phyloP scores from a whole-genome alignment of 148 eudicot species.

The Camellia sinensis region DNA sequence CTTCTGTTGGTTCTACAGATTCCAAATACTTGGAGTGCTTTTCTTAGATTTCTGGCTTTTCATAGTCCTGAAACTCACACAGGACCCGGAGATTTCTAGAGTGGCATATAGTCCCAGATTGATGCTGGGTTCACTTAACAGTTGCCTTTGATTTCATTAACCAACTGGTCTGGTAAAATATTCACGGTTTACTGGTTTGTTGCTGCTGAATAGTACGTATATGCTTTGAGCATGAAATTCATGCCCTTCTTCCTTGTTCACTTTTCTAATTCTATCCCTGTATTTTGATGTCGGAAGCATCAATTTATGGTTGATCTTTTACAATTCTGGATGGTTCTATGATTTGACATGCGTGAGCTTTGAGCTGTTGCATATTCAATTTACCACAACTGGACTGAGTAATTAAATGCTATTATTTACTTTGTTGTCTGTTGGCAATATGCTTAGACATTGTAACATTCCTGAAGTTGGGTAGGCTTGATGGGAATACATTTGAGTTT shows the following conservation, averaged over 20 bases:
- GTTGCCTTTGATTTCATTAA: neutral
- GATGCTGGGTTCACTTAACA: slow-evolving; percentile 4
- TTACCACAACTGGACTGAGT: no score
- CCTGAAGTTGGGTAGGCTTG: no score
- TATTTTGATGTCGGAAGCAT: neutral
- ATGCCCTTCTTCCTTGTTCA: neutral
- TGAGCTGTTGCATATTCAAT: no score
- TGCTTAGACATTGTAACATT: no score
- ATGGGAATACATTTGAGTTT: no score
- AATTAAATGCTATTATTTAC: no score
- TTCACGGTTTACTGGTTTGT: slow-evolving; percentile 2
- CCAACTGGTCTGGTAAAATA: slow-evolving; percentile 7
- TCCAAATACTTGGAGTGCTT: neutral
- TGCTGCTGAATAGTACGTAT: neutral
- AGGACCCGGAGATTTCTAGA: neutral
- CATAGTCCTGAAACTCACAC: neutral
- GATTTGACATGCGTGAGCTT: no score
- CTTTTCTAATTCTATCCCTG: neutral
- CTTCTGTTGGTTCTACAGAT: neutral
- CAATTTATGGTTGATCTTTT: neutral
- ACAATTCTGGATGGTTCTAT: neutral
- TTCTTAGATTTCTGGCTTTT: slow-evolving; percentile 11
- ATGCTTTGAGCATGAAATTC: slow-evolving; percentile 9
- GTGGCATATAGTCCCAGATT: neutral
- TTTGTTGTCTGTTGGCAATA: no score